Conservation (phyloP, 1,139 yeast species). For the Geotrichum citri-aurantii region DNA sequence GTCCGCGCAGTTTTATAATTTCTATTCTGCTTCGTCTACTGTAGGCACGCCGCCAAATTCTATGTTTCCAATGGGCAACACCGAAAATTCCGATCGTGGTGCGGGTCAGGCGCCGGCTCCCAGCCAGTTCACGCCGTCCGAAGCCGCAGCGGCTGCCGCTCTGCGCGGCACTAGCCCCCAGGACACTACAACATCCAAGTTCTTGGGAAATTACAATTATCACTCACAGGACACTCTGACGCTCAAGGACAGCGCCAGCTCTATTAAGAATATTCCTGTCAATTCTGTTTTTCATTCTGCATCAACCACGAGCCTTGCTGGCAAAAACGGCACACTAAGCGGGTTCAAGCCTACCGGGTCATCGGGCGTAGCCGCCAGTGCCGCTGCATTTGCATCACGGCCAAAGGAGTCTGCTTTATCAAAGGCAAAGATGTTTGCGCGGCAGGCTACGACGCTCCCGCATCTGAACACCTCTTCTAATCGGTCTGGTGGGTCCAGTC, state of each 20-base stretch:
- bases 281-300: conserved; percentile 6
- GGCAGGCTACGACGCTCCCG: conserved; percentile 31
- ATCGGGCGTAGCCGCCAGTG: conserved; percentile 23
- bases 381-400: conserved; percentile 31
- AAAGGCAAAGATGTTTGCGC: conserved; percentile 36
- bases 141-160: conserved; percentile 26
- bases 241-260: background rate
- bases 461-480: conserved; percentile 19
- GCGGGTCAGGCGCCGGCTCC: conserved; percentile 6
- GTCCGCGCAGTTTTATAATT: conserved; percentile 1
- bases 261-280: conserved; percentile 3
- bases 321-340: background rate
- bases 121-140: conserved; percentile 21
- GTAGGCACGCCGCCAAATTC: background rate
- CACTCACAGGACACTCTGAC: conserved; percentile 5
- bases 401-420: conserved; percentile 31
- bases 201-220: conserved; percentile 7
- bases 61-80: background rate
- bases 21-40: background rate
- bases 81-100: background rate
- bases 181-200: background rate
- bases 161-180: conserved; percentile 14
- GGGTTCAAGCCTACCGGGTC: background rate
- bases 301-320: conserved; percentile 1
- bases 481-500: conserved; percentile 19